Evolutionary conservation across 2,329 filamentous ascomycete genomes (phyloP).

Genomic region (Colletotrichum caudatum): DNA sequence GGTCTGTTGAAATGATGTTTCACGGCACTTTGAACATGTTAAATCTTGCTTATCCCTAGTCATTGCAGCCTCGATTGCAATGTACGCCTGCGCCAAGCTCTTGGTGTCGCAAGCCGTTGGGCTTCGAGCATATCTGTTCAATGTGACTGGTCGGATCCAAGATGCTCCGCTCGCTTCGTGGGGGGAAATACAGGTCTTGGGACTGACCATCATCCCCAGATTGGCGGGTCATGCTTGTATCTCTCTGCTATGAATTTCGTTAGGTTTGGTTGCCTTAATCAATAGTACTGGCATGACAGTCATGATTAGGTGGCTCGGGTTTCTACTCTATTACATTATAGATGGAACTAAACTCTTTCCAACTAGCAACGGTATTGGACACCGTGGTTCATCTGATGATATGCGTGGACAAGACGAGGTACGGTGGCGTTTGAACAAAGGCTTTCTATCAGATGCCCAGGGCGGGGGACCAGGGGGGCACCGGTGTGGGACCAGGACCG

Average conservation of each 20-base stretch:
- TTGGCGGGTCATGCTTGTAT: neutral
- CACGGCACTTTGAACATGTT: no score
- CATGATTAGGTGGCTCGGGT: neutral
- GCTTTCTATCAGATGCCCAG: no score
- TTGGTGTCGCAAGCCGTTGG: neutral
- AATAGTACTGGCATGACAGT: neutral
- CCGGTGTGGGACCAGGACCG: no score
- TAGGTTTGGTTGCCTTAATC: neutral
- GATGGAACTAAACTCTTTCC: neutral
- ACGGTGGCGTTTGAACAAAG: neutral
- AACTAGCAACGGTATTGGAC: neutral
- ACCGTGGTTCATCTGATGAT: neutral
- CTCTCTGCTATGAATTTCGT: no score
- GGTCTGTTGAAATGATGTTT: no score
- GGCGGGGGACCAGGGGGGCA: no score
- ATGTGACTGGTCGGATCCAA: slow-evolving; percentile 13
- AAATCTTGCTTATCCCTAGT: no score
- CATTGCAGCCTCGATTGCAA: neutral
- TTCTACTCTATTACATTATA: neutral
- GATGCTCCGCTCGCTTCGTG: neutral
- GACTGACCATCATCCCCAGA: neutral
- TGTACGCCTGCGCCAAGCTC: slow-evolving; percentile 32
- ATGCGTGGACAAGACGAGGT: neutral
- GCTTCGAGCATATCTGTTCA: slow-evolving; percentile 24
- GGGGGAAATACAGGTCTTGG: neutral